Evolutionary conservation across 352 stramenopile genomes (phyloP), one percentile per base, ranked within the genome.

Genomic region (Phytophthora pini): DNA sequence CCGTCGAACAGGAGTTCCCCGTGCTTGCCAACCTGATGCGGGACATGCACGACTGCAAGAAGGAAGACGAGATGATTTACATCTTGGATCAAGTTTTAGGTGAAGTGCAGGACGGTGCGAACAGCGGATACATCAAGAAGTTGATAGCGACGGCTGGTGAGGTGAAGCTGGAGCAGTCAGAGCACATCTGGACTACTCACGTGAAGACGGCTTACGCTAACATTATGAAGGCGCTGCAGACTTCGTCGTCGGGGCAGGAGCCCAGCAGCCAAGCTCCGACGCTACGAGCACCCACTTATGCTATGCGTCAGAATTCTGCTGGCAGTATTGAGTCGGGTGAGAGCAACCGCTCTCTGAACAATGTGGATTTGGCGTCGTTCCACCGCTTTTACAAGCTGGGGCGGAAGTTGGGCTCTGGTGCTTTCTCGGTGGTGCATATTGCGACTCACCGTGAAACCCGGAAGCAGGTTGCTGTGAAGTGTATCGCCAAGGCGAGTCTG

Each of bases 361-460:
- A 58, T n/a, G 51, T 72, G 29, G 68, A 75, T 24, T 7, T 60
- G 22, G 52, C 52, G 6, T 89, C 82, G 38, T 94, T 94, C 64
- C 82, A 92, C 46, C 65, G 70, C 26, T 79, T 82, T 29, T 94
- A 94, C 74, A 92, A 91, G 54, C 72, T 98, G 17, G 89, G 88
- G 10, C 78, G 87, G 5, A 90, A 95, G 65, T 77, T 98, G 7
- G 92, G 92, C 1, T 89, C 82, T 9, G 92, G 92, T 2, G 88
- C 83, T 12, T 97, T 93, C 70, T 96, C 89, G 31, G 87, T 97
- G 11, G 92, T 98, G 24, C 89, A 94, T 60, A 88, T 89, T 61
- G 90, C 80, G 9, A 93, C 85, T 5, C 74, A 95, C 45, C 74
- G 82, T 11, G 74, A 84, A 54, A 92, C 81, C 32, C 68, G 76